These are phyloP conservation scores for Fusarium verticillioides DNA, from an alignment of 2,329 filamentous ascomycete genomes.

Conservation along the genomic window DNA sequence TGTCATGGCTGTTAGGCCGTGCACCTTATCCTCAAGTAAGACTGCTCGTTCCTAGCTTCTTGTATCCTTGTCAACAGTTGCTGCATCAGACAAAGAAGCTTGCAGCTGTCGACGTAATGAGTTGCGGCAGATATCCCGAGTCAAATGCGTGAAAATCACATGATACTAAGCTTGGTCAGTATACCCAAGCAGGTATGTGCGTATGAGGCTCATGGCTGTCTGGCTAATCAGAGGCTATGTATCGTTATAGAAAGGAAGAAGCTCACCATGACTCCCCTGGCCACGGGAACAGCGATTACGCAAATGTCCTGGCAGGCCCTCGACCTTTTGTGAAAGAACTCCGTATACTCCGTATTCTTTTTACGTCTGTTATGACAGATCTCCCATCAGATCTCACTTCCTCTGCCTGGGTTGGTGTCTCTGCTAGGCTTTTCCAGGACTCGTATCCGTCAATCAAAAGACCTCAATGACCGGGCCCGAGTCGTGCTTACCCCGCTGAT, in stretches of 20 bases:
- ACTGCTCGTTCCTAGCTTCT: neutral
- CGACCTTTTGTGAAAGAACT: neutral
- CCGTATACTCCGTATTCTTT: neutral
- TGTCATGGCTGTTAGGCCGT: slow-evolving; percentile 11
- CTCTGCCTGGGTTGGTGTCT: slow-evolving; percentile 15
- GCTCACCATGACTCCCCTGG: neutral
- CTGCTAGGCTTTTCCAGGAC: slow-evolving; percentile 21
- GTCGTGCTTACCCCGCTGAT: slow-evolving; percentile 28
- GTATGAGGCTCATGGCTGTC: neutral
- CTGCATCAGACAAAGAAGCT: neutral
- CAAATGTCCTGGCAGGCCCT: neutral
- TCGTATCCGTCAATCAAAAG: slow-evolving; percentile 17
- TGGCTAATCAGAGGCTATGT: neutral
- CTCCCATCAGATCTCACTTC: slow-evolving; percentile 40
- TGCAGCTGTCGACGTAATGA: slow-evolving; percentile 25
- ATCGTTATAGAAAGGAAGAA: neutral
- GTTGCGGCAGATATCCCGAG: neutral
- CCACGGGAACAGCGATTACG: neutral
- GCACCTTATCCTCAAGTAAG: slow-evolving; percentile 7
- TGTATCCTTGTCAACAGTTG: slow-evolving; percentile 1
- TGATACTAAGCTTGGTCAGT: neutral
- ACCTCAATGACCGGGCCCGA: slow-evolving; percentile 11
- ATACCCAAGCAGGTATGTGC: neutral
- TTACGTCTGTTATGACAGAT: slow-evolving; percentile 9
- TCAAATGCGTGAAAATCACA: neutral